Evolutionary conservation across 2,329 filamentous ascomycete genomes (phyloP), one percentile per base, ranked within the genome.

Genomic region (Monosporascus sp.): DNA sequence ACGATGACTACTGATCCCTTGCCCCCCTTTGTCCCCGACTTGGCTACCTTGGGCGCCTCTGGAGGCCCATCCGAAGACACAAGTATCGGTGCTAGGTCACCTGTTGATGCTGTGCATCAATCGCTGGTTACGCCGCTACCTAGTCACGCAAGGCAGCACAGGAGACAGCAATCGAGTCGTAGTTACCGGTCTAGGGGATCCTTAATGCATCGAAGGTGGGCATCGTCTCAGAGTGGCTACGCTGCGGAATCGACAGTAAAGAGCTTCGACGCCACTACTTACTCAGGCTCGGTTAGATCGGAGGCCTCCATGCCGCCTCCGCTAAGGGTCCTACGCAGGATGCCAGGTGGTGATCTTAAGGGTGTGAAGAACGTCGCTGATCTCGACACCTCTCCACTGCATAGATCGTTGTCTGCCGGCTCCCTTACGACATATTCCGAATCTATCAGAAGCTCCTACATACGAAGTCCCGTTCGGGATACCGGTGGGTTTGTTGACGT

Each of bases 271-370:
- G 83, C 81, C 5, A 83, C 76, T 0, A 79, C 78, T 0, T 75
- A 75, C 44, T 83, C 82, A 39, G 68, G 61, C 5, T 85, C 82
- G 2, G 71, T 77, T 22, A 72, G 76, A 0, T 74, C 75, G 6
- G 72, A 72, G 55, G 50, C 75, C n/a, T 46, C 8, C 2, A 67
- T 77, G 47, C 76, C 80, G 1, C 71, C 72, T 20, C 82, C 83
- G n/a, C 70, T 81, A 6, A 81, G 85, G 45, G 76, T 86, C 43
- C 76, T 94, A 56, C 80, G 89, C 55, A 77, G 89, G 64, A 79
- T 85, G 15, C 89, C 88, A 6, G 89, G 89, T 47, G 88, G 89
- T 37, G 84, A 93, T 66, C 71, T 94, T 47, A 81, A 86, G 56
- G 86, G 84, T 17, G 86, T 82, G 38, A 79, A 78, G 18, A 86